These are phyloP conservation scores for Vitis labrusca DNA, from an alignment of 164 flowering plant genomes.

Conservation along the genomic window DNA sequence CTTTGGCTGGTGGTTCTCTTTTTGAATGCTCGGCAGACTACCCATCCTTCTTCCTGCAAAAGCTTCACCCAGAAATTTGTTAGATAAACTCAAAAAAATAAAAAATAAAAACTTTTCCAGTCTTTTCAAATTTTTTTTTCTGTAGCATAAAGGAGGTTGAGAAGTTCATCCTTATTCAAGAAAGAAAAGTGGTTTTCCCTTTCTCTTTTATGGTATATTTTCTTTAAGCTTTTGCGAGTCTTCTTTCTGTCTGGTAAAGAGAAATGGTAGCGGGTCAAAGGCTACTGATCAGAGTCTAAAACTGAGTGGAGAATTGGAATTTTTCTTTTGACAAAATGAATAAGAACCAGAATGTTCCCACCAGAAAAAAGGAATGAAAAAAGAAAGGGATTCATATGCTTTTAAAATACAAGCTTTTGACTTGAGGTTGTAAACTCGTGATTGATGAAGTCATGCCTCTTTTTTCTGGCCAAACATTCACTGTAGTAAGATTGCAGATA, in stretches of 20 bases:
- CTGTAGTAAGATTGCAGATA: too few species aligned
- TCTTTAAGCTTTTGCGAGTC: not conserved
- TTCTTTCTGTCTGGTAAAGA: slow-evolving; percentile 21
- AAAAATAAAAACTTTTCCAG: not conserved
- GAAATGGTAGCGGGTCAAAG: slow-evolving; percentile 5
- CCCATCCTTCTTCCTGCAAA: slow-evolving; percentile 98
- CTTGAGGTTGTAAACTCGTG: slow-evolving; percentile 1
- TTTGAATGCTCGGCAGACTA: slow-evolving; percentile 91
- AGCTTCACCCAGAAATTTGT: not conserved
- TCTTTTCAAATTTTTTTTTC: not conserved
- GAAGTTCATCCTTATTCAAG: not conserved
- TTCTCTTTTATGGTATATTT: not conserved
- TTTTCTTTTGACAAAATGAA: slow-evolving; percentile 25
- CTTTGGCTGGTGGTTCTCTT: slow-evolving; percentile 53
- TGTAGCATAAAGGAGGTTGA: not conserved
- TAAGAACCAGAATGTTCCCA: slow-evolving; percentile 5
- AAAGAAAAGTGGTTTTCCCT: not conserved
- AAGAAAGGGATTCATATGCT: slow-evolving; percentile 10
- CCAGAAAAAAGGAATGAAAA: slow-evolving; percentile 16
- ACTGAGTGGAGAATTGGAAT: slow-evolving; percentile 17
- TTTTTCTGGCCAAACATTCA: too few species aligned
- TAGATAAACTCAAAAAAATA: not conserved
- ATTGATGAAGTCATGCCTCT: not conserved
- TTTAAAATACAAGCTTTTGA: slow-evolving; percentile 22
- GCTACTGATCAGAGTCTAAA: not conserved